These are phyloP conservation scores for Coleophoma eucalyptorum DNA, from an alignment of 2,329 filamentous ascomycete species.

Conservation along the genomic window DNA sequence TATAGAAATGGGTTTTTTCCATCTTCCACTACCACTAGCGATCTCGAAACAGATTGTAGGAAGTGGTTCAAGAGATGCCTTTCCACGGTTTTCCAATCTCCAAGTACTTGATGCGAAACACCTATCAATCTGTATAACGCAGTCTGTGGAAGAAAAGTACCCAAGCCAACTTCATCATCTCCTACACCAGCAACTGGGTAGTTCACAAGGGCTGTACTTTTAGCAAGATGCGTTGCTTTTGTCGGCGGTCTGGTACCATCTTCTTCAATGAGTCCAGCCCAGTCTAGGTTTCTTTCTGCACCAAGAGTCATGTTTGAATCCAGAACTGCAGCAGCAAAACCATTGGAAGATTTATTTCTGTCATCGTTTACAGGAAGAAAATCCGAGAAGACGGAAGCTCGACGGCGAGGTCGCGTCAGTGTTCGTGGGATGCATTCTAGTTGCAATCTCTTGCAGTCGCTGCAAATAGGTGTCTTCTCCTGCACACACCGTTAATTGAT, in stretches of 20 bases:
- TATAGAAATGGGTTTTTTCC: slow-evolving; percentile 4
- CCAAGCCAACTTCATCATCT: not conserved
- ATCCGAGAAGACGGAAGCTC: not conserved
- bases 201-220: not conserved
- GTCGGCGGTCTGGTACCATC: not conserved
- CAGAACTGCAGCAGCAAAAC: too few relatives aligned
- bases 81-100: not conserved
- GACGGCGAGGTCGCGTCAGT: not conserved
- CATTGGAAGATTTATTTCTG: too few relatives aligned
- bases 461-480: slow-evolving; percentile 1
- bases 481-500: not conserved
- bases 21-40: slow-evolving; percentile 1
- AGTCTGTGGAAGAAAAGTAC: not conserved
- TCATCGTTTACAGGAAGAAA: too few relatives aligned
- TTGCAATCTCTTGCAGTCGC: slow-evolving; percentile 1
- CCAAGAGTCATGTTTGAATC: not conserved
- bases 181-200: not conserved
- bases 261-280: not conserved
- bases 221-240: not conserved
- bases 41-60: slow-evolving; percentile 2
- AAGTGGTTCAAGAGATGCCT: slow-evolving; percentile 4
- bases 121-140: not conserved
- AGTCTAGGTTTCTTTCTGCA: not conserved
- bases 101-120: not conserved
- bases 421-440: not conserved